A percentile compares a stretch with the other conserved stretches of the same genome.
Evolutionary conservation across 306 rosid species (phyloP).

Genomic region (Acacia crassicarpa): DNA sequence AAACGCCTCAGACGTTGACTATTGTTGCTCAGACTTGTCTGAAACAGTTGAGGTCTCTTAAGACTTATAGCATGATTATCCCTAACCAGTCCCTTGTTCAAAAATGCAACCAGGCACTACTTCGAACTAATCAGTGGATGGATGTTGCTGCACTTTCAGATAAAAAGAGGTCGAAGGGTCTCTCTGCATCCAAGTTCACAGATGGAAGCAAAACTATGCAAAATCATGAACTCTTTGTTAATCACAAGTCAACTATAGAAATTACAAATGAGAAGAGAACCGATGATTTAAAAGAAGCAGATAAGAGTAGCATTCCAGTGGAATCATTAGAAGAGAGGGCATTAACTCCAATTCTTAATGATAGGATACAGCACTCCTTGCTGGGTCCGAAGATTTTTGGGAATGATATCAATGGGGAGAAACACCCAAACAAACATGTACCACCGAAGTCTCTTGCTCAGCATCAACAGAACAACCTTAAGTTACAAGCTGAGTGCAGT

Average conservation of each 20-base stretch:
- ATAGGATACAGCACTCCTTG: conserved; percentile 29
- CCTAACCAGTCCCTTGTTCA: conserved; percentile 43
- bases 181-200: conserved; percentile 25
- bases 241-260: conserved; percentile 33
- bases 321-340: conserved; percentile 37
- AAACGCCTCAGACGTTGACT: conserved; percentile 27
- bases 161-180: conserved; percentile 38
- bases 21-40: conserved; percentile 27
- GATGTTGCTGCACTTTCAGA: conserved; percentile 36
- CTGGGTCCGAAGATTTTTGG: conserved; percentile 41
- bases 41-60: conserved; percentile 51
- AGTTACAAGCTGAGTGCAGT: conserved; percentile 31
- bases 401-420: conserved; percentile 31
- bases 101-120: conserved; percentile 35
- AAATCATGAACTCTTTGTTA: conserved; percentile 33
- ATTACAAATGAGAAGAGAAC: conserved; percentile 32
- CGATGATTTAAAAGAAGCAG: conserved; percentile 32
- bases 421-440: conserved; percentile 28
- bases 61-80: conserved; percentile 50
- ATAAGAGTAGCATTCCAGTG: conserved; percentile 25
- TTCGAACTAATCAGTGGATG: conserved; percentile 36
- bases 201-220: conserved; percentile 37
- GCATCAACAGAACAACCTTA: conserved; percentile 37
- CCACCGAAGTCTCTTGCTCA: conserved; percentile 31
- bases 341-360: conserved; percentile 43